These are phyloP conservation scores for Kwoniella sp. DNA, from an alignment of 768 basidiomycete genomes.

Conservation along the genomic window DNA sequence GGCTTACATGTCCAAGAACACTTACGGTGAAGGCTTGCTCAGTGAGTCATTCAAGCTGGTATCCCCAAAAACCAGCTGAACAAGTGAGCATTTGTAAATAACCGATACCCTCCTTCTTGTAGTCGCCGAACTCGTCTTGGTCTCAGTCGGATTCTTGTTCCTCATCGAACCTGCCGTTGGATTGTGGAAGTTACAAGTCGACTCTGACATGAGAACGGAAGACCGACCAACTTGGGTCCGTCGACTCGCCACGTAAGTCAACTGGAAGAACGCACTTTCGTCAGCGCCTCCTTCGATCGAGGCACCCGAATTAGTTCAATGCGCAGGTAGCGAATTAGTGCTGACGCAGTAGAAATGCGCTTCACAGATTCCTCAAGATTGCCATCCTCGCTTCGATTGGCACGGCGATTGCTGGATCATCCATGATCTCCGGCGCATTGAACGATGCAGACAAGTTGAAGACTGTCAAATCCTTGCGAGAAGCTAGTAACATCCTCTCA, in stretches of 20 bases:
- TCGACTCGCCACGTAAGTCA: conserved; percentile 6
- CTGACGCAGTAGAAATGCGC: background rate
- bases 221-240: conserved; percentile 27
- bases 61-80: too few species aligned
- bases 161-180: conserved; percentile 31
- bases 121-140: conserved; percentile 39
- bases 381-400: conserved; percentile 18
- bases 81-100: too few species aligned
- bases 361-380: conserved; percentile 14
- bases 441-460: conserved; percentile 8
- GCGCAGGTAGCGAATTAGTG: too few species aligned
- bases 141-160: conserved; percentile 36
- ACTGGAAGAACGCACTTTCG: background rate
- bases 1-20: conserved; percentile 28
- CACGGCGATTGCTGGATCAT: conserved; percentile 25
- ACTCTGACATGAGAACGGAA: conserved; percentile 9
- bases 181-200: conserved; percentile 28
- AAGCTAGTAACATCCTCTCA: conserved; percentile 21
- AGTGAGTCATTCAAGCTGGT: conserved; percentile 28
- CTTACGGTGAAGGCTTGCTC: conserved; percentile 23
- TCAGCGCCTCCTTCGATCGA: too few species aligned
- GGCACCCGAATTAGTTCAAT: too few species aligned
- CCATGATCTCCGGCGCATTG: conserved; percentile 15
- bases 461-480: conserved; percentile 22
- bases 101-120: background rate